These are phyloP conservation scores for Ruellia speciosa DNA, from an alignment of 305 asterid species.

Conservation along the genomic window DNA sequence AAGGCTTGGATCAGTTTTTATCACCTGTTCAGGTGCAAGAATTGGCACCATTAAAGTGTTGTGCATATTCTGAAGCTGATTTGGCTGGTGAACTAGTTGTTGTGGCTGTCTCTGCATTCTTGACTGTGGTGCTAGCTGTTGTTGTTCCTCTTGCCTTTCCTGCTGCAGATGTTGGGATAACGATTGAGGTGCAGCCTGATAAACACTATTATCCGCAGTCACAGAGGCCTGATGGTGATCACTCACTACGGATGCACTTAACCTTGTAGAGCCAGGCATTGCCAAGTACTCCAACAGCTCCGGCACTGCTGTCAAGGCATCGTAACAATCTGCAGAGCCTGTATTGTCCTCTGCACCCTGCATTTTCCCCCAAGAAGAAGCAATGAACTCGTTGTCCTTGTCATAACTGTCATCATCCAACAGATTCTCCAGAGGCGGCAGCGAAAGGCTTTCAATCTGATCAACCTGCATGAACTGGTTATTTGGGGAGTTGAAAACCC, in stretches of 20 bases:
- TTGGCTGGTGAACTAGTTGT: slow-evolving; percentile 21
- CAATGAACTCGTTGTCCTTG: neutral
- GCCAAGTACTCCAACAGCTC: slow-evolving; percentile 50
- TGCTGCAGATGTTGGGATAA: slow-evolving; percentile 50
- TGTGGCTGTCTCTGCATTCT: slow-evolving; percentile 21
- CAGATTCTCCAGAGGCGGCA: slow-evolving; percentile 56
- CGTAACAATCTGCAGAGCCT: slow-evolving; percentile 26
- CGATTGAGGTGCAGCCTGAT: slow-evolving; percentile 29
- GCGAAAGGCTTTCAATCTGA: slow-evolving; percentile 48
- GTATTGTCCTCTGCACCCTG: slow-evolving; percentile 8
- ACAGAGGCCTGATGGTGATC: slow-evolving; percentile 16
- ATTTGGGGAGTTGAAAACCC: slow-evolving; percentile 54
- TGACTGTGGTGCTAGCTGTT: slow-evolving; percentile 19
- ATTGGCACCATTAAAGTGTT: slow-evolving; percentile 44
- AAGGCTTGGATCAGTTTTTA: neutral
- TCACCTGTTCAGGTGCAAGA: slow-evolving; percentile 57
- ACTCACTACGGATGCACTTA: slow-evolving; percentile 22
- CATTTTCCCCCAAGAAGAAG: slow-evolving; percentile 31
- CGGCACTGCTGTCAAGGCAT: slow-evolving; percentile 29
- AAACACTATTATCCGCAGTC: slow-evolving; percentile 21
- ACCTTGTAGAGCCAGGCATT: slow-evolving; percentile 34
- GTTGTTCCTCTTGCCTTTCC: slow-evolving; percentile 48
- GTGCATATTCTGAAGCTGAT: slow-evolving; percentile 34
- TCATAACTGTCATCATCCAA: slow-evolving; percentile 32
- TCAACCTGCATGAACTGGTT: slow-evolving; percentile 56